Evolutionary conservation across 805 yeast genomes (phyloP), one percentile per base, ranked within the genome.

Genomic region (Wickerhamomyces pijperi): DNA sequence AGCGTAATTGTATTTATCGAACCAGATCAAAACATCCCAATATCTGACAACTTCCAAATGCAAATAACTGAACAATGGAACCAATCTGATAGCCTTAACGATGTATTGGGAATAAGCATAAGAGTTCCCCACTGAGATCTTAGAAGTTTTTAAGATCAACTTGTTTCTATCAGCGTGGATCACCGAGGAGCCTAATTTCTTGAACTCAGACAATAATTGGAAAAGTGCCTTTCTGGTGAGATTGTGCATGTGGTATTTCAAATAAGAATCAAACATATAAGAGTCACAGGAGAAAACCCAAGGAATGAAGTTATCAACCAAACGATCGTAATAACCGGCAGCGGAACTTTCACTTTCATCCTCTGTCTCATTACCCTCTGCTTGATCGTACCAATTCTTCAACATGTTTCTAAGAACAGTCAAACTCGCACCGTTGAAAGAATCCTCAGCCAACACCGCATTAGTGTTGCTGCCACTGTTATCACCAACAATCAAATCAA

Each of bases 21-120:
- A 83, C 97, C 97, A 94, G 2, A 92, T 63, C 46, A 92, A 63
- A n/a, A 81, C 53, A 56, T 92, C 97, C 98, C 98, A 92, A 54
- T 84, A 87, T 50, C 76, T 77, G 12, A 66, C 70, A 33, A 90
- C 79, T 17, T 64, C 61, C 46, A 92, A 60, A 48, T 88, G 97
- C 47, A 92, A 62, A 55, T 77, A 87, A 47, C 80, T 76, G 63
- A 92, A 92, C 46, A 87, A 59, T 0, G 94, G 90, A 48, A 78
- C 82, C 0, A 86, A 68, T 50, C 95, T 67, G 3, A 85, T 76
- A 2, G 94, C 77, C 46, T 82, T 80, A 20, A 83, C 69, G 34
- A 85, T 66, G 53, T 86, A 86, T 47, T 85, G 87, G 15, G 95
- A 87, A 56, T 82, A 88, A 0, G 97, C 94, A 55, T 84, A 84